phyloP scores from a whole-genome alignment of 2,329 filamentous ascomycete genomes.

The Colletotrichum higginsianum region DNA sequence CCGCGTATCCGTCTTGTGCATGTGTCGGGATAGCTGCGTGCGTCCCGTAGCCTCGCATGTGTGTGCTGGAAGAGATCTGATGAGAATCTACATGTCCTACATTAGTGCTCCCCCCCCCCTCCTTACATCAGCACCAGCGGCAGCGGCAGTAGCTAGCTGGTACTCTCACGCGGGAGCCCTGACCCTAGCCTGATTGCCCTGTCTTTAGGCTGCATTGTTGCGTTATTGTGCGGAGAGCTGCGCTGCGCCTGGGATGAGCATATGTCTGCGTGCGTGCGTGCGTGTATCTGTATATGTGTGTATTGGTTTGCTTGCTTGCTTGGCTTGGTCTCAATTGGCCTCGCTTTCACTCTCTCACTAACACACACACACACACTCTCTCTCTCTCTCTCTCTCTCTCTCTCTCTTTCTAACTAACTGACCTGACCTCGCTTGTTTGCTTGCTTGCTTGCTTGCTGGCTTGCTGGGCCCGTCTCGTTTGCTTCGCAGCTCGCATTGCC shows the following conservation, averaged over 20 bases:
- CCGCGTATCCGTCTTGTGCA: slow-evolving; percentile 40
- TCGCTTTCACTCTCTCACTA: too few species aligned
- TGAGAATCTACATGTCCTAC: slow-evolving; percentile 38
- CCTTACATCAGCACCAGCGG: slow-evolving; percentile 3
- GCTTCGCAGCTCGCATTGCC: not conserved
- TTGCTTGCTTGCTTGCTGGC: slow-evolving; percentile 7
- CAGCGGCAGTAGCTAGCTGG: slow-evolving; percentile 7
- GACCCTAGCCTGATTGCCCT: not conserved
- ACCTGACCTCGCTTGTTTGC: not conserved
- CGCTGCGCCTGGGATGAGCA: not conserved
- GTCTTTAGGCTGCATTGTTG: not conserved
- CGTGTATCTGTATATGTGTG: not conserved
- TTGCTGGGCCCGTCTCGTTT: slow-evolving; percentile 7
- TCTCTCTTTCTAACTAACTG: too few species aligned
- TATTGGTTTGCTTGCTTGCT: not conserved
- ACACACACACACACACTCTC: too few species aligned
- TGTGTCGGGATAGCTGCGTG: slow-evolving; percentile 40
- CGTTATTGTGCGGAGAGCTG: slow-evolving; percentile 16
- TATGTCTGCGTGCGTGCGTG: not conserved
- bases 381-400: too few species aligned
- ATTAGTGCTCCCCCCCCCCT: slow-evolving; percentile 27
- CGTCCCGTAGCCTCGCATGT: slow-evolving; percentile 39
- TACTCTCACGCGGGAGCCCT: not conserved
- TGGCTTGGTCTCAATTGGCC: not conserved
- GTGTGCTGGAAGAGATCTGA: slow-evolving; percentile 38